Percentiles rank a stretch among this genome's conserved stretches.
phyloP scores from a whole-genome alignment of 139 green algal species.

The Chlorella sorokiniana region DNA sequence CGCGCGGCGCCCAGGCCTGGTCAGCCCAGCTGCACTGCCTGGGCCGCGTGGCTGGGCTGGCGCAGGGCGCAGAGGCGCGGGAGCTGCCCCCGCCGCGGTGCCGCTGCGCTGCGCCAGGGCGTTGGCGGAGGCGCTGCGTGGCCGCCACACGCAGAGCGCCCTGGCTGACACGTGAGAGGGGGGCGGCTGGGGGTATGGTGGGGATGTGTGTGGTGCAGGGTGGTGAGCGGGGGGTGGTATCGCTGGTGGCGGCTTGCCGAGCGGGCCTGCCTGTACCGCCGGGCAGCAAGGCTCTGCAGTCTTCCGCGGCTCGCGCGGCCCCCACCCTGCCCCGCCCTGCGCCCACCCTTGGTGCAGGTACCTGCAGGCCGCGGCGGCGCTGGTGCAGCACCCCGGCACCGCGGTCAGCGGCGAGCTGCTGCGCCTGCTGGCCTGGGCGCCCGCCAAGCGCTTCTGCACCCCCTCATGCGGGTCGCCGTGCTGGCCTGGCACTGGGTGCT shows the following conservation, averaged over 20 bases:
- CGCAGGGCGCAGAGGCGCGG: conserved; percentile 5
- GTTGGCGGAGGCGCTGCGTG: conserved; percentile 13
- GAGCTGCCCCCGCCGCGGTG: conserved; percentile 13
- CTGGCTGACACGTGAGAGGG: neutral
- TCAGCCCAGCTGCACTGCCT: conserved; percentile 47
- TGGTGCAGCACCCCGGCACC: conserved; percentile 19
- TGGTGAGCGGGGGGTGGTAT: neutral
- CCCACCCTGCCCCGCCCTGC: neutral
- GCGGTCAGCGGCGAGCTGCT: conserved; percentile 30
- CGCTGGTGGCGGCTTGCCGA: neutral
- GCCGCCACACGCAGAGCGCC: neutral
- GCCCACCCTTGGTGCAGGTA: conserved; percentile 23
- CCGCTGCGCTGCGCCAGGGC: conserved; percentile 2
- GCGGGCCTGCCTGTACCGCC: neutral
- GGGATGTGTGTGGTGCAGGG: neutral
- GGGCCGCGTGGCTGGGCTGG: conserved; percentile 45
- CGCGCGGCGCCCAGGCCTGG: conserved; percentile 39
- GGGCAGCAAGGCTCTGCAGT: neutral
- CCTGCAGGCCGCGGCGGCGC: conserved; percentile 46
- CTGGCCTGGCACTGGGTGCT: conserved; percentile 71
- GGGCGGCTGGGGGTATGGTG: neutral
- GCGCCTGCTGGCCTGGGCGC: conserved; percentile 50
- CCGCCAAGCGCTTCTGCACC: conserved; percentile 43
- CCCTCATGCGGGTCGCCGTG: conserved; percentile 53
- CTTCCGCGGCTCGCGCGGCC: neutral